Conservation (phyloP, 192 early-diverging fungal genomes). For the Phycomyces nitens region DNA sequence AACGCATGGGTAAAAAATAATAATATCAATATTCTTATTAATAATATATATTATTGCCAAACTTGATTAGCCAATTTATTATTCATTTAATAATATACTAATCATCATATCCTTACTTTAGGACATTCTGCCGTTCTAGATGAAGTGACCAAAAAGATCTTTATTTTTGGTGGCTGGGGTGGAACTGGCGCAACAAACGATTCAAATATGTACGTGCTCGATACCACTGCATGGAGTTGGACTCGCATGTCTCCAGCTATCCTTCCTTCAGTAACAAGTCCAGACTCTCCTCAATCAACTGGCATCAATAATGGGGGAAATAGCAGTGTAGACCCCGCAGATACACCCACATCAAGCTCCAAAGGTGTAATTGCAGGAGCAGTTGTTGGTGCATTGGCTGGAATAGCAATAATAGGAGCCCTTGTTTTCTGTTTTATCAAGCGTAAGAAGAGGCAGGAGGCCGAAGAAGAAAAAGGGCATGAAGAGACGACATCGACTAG, state of each 20-base stretch:
- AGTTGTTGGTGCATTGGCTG: constrained; percentile 29
- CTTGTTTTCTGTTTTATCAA: constrained; percentile 23
- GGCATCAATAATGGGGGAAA: background rate
- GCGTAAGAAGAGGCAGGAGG: background rate
- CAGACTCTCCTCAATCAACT: background rate
- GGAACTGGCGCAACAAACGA: constrained; percentile 39
- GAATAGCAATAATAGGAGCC: constrained; percentile 9
- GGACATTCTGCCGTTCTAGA: constrained; percentile 66
- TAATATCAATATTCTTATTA: background rate
- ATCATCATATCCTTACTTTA: constrained; percentile 21
- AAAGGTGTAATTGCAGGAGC: constrained; percentile 37
- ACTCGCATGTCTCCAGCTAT: constrained; percentile 37
- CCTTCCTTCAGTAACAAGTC: background rate
- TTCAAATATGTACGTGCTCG: constrained; percentile 62
- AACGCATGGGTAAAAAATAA: constrained; percentile 37
- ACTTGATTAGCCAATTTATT: too few species aligned
- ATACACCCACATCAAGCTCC: background rate
- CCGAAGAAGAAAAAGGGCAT: background rate
- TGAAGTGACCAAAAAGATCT: constrained; percentile 50
- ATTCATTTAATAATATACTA: too few species aligned
- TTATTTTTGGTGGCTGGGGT: constrained; percentile 68
- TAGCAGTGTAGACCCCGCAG: background rate
- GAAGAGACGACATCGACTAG: background rate
- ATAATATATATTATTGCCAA: too few species aligned
- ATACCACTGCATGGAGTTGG: constrained; percentile 60